Base-by-base conservation (phyloP, 192 early-diverging fungal species). In the Coemansia sp. region DNA sequence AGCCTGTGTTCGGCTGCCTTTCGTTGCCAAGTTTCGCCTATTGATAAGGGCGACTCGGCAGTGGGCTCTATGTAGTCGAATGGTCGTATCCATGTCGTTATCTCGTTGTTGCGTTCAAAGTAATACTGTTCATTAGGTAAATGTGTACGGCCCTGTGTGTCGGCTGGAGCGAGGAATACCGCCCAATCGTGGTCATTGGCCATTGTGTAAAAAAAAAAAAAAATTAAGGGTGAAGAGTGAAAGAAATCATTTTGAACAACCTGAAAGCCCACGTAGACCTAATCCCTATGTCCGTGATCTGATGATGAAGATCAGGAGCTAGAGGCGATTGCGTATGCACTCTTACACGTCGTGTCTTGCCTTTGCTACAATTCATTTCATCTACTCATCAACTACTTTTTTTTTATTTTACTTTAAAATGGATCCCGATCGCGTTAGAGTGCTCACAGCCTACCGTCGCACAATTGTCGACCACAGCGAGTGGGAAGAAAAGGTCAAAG, bases 401-500 rank as follows among this genome's bases (percentile, higher is more conserved):
- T 67, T 17, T 62, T 41, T 60, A 44, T 29, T 48, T 25, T 31
- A n/a, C 29, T 39, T 67, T 29, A 6, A 11, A 67, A 73, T 84
- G 74, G 82, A 84, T 17, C 74, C 77, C 31, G 82, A 84, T 45
- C 87, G 95, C 66, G 76, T 87, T 48, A 92, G 91, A 73, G 95
- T 91, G 17, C 86, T 98, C 50, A 80, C 80, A 68, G 89, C 85
- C 75, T 99, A 99, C 84, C 88, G 93, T 64, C 93, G 88, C 69
- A 89, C 90, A 73, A 84, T 99, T 39, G 78, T 97, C 67, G 95
- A 97, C 73, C 96, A 98, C 83, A 87, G 95, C 63, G 95, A 98
- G 77, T 85, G 95, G 76, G 96, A 98, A 64, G 92, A 94, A 64
- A 97, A 94, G 75, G 87, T 98, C 41, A 97, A 98, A 89, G 94